Percentiles rank a stretch among this genome's conserved stretches.
These are phyloP conservation scores for Lasiodiplodia sp. DNA, from an alignment of 2,329 filamentous ascomycete species.

Conservation along the genomic window DNA sequence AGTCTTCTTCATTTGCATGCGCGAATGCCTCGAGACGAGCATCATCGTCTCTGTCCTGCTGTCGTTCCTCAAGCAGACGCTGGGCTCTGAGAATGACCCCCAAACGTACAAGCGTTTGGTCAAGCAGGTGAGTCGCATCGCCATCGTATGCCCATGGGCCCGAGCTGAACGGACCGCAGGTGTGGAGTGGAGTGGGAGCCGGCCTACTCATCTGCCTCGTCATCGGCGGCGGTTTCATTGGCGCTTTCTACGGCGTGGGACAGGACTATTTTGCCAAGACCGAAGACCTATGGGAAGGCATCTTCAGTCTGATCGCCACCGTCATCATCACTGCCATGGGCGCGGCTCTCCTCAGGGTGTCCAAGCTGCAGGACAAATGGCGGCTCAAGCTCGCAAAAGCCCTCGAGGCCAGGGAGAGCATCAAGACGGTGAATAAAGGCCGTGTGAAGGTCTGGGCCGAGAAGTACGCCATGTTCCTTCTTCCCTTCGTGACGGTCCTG, in stretches of 20 bases:
- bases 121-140: slow-evolving; percentile 61
- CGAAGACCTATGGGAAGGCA: slow-evolving; percentile 82
- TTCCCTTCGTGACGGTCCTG: slow-evolving; percentile 88
- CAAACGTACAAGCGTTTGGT: slow-evolving; percentile 71
- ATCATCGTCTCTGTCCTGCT: slow-evolving; percentile 89
- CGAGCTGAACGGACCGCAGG: slow-evolving; percentile 46
- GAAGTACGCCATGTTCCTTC: slow-evolving; percentile 84
- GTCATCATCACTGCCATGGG: slow-evolving; percentile 85
- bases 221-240: slow-evolving; percentile 72
- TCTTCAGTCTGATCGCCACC: slow-evolving; percentile 76
- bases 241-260: slow-evolving; percentile 74
- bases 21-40: slow-evolving; percentile 81
- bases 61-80: slow-evolving; percentile 82
- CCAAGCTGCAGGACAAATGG: slow-evolving; percentile 88
- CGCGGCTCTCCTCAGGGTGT: slow-evolving; percentile 78
- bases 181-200: slow-evolving; percentile 72
- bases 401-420: slow-evolving; percentile 63
- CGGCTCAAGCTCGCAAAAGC: slow-evolving; percentile 78
- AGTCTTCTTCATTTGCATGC: slow-evolving; percentile 91
- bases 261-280: slow-evolving; percentile 70
- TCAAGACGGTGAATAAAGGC: slow-evolving; percentile 47
- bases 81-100: slow-evolving; percentile 69
- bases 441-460: slow-evolving; percentile 70
- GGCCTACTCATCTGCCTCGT: slow-evolving; percentile 71
- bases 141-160: neutral